Base-by-base conservation (phyloP, 176 grass and related monocot genomes). In the Rhynchospora pubera region DNA sequence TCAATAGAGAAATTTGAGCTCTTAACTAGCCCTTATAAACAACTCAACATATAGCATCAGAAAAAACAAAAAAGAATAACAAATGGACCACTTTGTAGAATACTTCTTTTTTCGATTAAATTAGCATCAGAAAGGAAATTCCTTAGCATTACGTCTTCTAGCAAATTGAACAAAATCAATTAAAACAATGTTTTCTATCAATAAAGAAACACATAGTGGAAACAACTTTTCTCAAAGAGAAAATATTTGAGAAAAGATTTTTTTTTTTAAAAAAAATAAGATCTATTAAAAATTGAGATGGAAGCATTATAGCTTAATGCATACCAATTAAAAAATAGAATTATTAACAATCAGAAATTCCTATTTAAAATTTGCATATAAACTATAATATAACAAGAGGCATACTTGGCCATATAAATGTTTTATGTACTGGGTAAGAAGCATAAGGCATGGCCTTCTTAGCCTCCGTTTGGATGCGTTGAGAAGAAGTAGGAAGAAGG, bases 91-190 rank as follows among this genome's bases (percentile, higher is more conserved):
- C 66, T 70, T 44, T 46, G 66, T 70, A 19, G 16, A 19, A 70
- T 70, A 9, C n/a, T 71, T 71, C 34, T 2, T 46, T 44, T 71
- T 71, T 47, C 67, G 48, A 45, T 28, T 6, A 71, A 18, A 71
- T n/a, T 72, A 44, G 68, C 68, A 72, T 50, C 68, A 48, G 47
- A n/a, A 62, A 66, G 42, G 42, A 71, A 47, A 9, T 22, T 12
- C n/a, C 68, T 50, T 50, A 23, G 14, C 68, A 72, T 72, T 7
- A 7, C 42, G 5, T 5, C 11, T 47, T 10, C 8, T 48, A 72
- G n/a, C 67, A 71, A 45, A 71, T 71, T 72, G 42, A 72, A 72
- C 13, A 71, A 16, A 72, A 72, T 48, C 44, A 48, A 48, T 48
- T 48, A n/a, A 71, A 71, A 71, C 39, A 24, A 39, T 4, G 13